phyloP scores from a whole-genome alignment of 345 rosid genomes.

The Abelmoschus esculentus region DNA sequence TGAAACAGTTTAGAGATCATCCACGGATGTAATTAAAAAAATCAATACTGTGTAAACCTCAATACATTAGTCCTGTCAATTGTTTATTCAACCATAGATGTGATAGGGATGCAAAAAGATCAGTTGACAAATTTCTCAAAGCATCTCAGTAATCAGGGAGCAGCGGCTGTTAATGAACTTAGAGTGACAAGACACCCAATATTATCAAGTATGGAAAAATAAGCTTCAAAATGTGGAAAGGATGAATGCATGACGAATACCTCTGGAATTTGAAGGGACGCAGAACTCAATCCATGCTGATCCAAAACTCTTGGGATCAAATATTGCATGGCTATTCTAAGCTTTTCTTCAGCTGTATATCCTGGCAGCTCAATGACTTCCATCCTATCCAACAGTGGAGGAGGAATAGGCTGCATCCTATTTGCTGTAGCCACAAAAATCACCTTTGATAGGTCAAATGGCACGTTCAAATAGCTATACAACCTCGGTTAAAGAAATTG shows the following conservation, averaged over 20 bases:
- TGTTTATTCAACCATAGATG: not conserved
- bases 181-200: not conserved
- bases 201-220: not conserved
- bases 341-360: no score
- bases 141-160: not conserved
- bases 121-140: not conserved
- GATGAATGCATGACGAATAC: conserved; percentile 23
- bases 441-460: conserved; percentile 95
- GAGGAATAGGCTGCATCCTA: conserved; percentile 90
- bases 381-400: conserved; percentile 93
- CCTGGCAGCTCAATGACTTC: conserved; percentile 98
- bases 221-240: not conserved
- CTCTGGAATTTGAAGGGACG: conserved; percentile 94
- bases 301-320: conserved; percentile 92
- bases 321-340: conserved; percentile 83
- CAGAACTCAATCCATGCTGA: conserved; percentile 83
- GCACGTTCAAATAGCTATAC: conserved; percentile 87
- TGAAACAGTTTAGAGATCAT: conserved; percentile 3
- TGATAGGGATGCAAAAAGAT: not conserved
- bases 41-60: not conserved
- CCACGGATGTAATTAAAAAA: not conserved
- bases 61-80: not conserved
- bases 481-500: conserved; percentile 43
- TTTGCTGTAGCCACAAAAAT: conserved; percentile 95
- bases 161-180: not conserved